Conservation (phyloP, 306 rosid genomes). For the Rosa chinensis region DNA sequence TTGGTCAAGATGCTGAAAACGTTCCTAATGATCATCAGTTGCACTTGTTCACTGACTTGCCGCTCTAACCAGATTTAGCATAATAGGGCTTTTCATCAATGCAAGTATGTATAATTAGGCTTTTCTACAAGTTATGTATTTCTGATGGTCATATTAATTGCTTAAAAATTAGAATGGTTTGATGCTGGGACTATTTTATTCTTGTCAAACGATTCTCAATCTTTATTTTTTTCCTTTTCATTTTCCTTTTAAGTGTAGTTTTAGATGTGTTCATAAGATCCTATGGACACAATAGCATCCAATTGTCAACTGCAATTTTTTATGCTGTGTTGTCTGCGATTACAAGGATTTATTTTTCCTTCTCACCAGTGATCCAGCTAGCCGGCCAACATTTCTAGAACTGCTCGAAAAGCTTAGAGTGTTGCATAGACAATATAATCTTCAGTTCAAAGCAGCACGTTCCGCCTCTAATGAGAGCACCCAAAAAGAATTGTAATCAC, state of each 20-base stretch:
- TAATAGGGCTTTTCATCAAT: neutral
- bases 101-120: neutral
- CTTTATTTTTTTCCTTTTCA: neutral
- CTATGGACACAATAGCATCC: neutral
- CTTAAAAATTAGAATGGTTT: neutral
- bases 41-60: neutral
- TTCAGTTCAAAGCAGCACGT: slow-evolving; percentile 79
- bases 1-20: neutral
- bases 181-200: neutral
- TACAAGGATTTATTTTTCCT: neutral
- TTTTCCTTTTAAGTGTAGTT: neutral
- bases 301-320: neutral
- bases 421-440: slow-evolving; percentile 55
- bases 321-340: neutral
- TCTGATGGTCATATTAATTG: neutral
- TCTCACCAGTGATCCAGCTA: slow-evolving; percentile 69
- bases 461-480: slow-evolving; percentile 48
- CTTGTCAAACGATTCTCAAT: neutral
- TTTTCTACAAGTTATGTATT: neutral
- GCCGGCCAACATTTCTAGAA: slow-evolving; percentile 81
- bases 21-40: neutral
- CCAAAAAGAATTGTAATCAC: slow-evolving; percentile 57
- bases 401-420: slow-evolving; percentile 70
- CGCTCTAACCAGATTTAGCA: neutral
- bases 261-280: neutral